These are phyloP conservation scores for Leishmania mexicana DNA, from an alignment of 208 protist genomes.

Conservation along the genomic window DNA sequence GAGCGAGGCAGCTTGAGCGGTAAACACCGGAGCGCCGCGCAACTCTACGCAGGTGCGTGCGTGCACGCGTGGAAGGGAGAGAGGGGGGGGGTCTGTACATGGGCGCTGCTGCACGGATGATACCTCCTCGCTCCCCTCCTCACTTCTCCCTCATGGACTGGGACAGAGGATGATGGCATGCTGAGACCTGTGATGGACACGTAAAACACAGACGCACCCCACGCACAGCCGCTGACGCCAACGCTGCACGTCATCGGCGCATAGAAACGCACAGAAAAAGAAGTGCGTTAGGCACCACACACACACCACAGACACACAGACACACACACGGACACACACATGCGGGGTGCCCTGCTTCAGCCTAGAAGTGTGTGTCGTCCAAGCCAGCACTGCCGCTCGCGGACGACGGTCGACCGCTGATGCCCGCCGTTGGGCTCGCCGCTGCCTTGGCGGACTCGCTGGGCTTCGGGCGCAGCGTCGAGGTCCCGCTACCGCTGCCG, in stretches of 20 bases:
- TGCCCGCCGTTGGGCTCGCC: neutral
- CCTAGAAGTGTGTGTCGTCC: constrained; percentile 27
- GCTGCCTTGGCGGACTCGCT: constrained; percentile 13
- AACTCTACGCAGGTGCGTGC: neutral
- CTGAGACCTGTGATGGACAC: neutral
- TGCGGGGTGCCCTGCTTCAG: too few relatives aligned
- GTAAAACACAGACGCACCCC: neutral
- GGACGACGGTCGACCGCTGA: neutral
- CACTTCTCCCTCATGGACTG: neutral
- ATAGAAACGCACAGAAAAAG: neutral
- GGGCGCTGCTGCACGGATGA: neutral
- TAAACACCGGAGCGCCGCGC: neutral
- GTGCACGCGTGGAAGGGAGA: neutral
- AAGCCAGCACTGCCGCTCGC: neutral
- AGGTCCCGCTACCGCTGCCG: neutral
- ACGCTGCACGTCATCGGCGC: neutral
- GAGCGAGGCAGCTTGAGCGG: neutral
- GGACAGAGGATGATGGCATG: neutral
- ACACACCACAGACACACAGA: neutral
- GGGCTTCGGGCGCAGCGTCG: constrained; percentile 10
- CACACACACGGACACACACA: neutral
- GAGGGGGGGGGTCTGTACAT: neutral
- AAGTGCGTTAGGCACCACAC: neutral
- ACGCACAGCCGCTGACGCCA: neutral
- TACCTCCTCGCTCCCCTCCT: neutral